These are phyloP conservation scores for Penicillium sp. DNA, from an alignment of 2,329 filamentous ascomycete genomes.

Conservation along the genomic window DNA sequence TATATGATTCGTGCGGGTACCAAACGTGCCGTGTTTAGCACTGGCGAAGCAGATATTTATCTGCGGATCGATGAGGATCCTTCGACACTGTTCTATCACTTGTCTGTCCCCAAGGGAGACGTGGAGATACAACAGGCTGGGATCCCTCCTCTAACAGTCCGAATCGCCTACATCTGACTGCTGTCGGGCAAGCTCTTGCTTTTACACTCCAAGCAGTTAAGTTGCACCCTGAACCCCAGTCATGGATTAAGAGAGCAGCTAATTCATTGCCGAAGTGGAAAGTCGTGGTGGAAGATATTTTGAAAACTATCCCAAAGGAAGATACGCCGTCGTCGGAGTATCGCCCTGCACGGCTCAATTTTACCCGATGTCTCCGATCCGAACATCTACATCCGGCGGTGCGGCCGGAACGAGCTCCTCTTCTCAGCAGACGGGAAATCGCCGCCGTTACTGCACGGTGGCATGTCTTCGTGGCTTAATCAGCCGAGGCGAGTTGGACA, in stretches of 20 bases:
- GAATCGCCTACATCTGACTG: conserved; percentile 9
- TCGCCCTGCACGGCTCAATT: too few relatives aligned
- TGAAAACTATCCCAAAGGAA: too few relatives aligned
- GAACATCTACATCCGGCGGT: too few relatives aligned
- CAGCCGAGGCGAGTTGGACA: neutral
- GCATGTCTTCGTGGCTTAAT: too few relatives aligned
- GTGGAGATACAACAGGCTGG: conserved; percentile 7
- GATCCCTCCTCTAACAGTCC: conserved; percentile 1
- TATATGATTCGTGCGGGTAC: conserved; percentile 10
- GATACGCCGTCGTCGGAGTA: too few relatives aligned
- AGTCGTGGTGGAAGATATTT: neutral
- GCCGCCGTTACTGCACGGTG: too few relatives aligned
- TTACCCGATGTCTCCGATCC: too few relatives aligned
- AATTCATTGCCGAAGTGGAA: neutral
- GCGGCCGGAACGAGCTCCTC: too few relatives aligned
- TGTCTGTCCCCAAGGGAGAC: conserved; percentile 10
- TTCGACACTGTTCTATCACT: conserved; percentile 6
- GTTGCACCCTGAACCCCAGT: neutral
- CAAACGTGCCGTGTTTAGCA: conserved; percentile 1
- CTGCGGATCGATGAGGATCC: conserved; percentile 4
- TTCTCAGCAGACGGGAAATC: too few relatives aligned
- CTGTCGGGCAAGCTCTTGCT: neutral
- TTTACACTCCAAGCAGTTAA: neutral
- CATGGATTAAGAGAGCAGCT: neutral
- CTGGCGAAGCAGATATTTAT: conserved; percentile 7